Conservation (phyloP, 2,329 filamentous ascomycete species). For the Bretziella fagacearum region DNA sequence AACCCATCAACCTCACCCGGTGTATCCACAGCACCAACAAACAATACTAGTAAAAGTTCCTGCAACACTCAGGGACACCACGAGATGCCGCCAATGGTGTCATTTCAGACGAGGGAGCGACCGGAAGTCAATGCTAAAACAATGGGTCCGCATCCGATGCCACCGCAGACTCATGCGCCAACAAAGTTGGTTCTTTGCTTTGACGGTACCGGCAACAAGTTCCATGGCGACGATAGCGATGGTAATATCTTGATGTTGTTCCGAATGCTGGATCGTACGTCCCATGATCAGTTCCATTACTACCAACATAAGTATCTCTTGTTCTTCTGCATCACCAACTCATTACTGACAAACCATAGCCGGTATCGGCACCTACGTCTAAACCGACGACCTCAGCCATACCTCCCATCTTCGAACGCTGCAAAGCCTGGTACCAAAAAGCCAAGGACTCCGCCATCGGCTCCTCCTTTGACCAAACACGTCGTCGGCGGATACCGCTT, state of each 20-base stretch:
- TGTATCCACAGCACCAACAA: neutral
- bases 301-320: conserved; percentile 37
- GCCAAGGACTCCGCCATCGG: conserved; percentile 67
- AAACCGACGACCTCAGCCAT: conserved; percentile 40
- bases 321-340: neutral
- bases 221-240: conserved; percentile 44
- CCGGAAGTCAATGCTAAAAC: conserved; percentile 5
- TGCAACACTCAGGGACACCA: neutral
- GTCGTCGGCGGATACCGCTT: conserved; percentile 72
- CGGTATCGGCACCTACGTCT: conserved; percentile 58
- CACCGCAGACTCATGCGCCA: conserved; percentile 16
- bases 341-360: conserved; percentile 23
- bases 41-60: too few species aligned
- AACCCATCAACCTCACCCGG: too few species aligned
- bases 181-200: conserved; percentile 43
- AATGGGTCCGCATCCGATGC: neutral
- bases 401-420: conserved; percentile 36
- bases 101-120: neutral
- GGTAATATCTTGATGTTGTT: conserved; percentile 56
- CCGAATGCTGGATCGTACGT: conserved; percentile 48
- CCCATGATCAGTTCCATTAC: conserved; percentile 44
- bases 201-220: conserved; percentile 47
- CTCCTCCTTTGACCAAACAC: conserved; percentile 63
- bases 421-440: conserved; percentile 52
- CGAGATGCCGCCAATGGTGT: neutral